Conservation (phyloP, 2,329 filamentous ascomycete species). For the Cadophora sp. region DNA sequence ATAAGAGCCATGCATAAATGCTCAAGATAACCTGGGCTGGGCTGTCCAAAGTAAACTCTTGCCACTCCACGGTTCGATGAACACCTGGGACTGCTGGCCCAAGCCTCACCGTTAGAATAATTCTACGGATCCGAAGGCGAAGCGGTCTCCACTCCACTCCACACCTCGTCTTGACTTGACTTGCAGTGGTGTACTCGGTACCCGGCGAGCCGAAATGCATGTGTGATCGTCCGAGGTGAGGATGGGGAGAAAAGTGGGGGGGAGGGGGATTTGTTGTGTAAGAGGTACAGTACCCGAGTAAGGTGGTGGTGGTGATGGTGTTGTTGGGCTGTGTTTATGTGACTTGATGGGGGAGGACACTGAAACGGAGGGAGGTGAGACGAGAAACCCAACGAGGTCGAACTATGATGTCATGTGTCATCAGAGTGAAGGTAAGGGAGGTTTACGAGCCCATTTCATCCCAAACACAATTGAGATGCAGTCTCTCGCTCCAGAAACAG, state of each 20-base stretch:
- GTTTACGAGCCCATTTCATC: neutral
- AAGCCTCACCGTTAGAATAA: no score
- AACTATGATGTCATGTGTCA: neutral
- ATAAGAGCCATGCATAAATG: no score
- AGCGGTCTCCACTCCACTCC: neutral
- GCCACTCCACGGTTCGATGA: neutral
- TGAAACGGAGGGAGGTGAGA: conserved; percentile 3
- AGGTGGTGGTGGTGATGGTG: no score
- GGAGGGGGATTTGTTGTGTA: neutral
- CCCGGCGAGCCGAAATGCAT: conserved; percentile 1
- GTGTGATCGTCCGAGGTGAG: neutral
- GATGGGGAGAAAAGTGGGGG: conserved; percentile 3
- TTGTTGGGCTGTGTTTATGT: neutral
- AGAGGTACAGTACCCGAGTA: neutral
- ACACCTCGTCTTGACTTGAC: neutral
- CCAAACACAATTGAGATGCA: neutral
- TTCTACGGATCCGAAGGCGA: no score
- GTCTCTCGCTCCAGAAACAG: neutral
- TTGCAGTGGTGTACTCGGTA: neutral
- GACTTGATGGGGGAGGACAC: neutral
- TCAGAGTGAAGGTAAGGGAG: neutral
- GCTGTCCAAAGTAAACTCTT: neutral
- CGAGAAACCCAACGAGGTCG: neutral
- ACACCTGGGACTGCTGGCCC: neutral
- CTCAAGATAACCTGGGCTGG: no score